Conservation (phyloP, 768 basidiomycete genomes). For the Collybia mongolica region DNA sequence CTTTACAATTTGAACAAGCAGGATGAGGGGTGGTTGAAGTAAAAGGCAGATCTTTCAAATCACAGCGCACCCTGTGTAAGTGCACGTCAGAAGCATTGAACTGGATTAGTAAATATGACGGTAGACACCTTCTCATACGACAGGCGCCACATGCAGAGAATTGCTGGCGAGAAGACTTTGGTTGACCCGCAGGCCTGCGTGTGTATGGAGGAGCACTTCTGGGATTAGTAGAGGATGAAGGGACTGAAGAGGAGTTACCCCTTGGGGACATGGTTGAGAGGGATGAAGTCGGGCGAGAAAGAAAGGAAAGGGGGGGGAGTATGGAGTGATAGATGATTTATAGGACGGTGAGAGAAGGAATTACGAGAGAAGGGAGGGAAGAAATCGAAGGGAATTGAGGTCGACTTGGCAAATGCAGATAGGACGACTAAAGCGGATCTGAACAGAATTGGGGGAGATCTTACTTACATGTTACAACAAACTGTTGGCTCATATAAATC, state of each 20-base stretch:
- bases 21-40: conserved; percentile 43
- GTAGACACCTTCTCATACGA: conserved; percentile 73
- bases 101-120: conserved; percentile 1
- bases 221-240: conserved; percentile 32
- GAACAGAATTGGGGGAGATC: conserved; percentile 27
- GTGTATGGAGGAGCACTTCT: conserved; percentile 38
- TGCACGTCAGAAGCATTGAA: neutral
- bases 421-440: conserved; percentile 45
- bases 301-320: conserved; percentile 1
- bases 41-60: conserved; percentile 80
- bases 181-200: conserved; percentile 55
- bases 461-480: conserved; percentile 27
- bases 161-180: conserved; percentile 79
- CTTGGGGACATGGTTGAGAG: conserved; percentile 57
- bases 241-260: conserved; percentile 34
- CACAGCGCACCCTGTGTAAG: conserved; percentile 77
- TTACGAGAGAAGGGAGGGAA: conserved; percentile 27
- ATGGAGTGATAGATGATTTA: conserved; percentile 26
- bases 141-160: conserved; percentile 95
- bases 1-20: conserved; percentile 86
- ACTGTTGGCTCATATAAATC: neutral
- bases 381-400: conserved; percentile 27
- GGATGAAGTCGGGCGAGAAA: conserved; percentile 20
- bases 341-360: conserved; percentile 28
- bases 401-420: conserved; percentile 32